Percentiles rank a stretch among this genome's conserved stretches.
Conservation (phyloP, 2,329 filamentous ascomycete species). For the Alternaria sp. region DNA sequence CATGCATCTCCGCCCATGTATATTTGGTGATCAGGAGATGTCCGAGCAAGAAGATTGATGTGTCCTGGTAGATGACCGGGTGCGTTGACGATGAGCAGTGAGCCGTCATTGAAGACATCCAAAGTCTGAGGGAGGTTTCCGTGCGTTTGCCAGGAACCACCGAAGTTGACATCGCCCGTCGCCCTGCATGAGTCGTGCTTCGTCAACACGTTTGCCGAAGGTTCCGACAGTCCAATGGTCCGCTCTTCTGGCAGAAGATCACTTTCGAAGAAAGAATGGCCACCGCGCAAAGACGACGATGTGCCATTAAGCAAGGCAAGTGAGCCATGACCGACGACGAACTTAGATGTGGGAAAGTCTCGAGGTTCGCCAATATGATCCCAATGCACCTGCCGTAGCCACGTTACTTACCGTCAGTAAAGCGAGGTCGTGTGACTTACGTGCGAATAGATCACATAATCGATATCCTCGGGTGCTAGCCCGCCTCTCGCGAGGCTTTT, state of each 20-base stretch:
- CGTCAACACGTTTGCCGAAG: constrained; percentile 17
- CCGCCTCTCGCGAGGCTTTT: constrained; percentile 47
- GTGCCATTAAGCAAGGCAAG: constrained; percentile 29
- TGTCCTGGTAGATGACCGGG: constrained; percentile 63
- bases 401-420: not conserved
- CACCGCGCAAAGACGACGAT: constrained; percentile 28
- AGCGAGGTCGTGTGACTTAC: constrained; percentile 29
- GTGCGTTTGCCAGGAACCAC: constrained; percentile 51
- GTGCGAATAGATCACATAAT: constrained; percentile 52
- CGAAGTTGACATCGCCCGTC: constrained; percentile 16
- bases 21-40: constrained; percentile 48
- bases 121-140: constrained; percentile 53
- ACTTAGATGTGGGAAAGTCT: constrained; percentile 47
- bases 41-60: constrained; percentile 57
- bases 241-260: constrained; percentile 52
- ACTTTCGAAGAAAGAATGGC: constrained; percentile 52
- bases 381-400: constrained; percentile 47
- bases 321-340: constrained; percentile 49
- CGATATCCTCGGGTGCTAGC: constrained; percentile 47
- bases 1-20: constrained; percentile 62
- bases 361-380: constrained; percentile 52
- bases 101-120: constrained; percentile 59
- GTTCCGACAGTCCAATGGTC: constrained; percentile 53
- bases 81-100: constrained; percentile 56
- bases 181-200: not conserved